phyloP scores from a whole-genome alignment of 805 yeast genomes.

The Wickerhamomyces bisporus region DNA sequence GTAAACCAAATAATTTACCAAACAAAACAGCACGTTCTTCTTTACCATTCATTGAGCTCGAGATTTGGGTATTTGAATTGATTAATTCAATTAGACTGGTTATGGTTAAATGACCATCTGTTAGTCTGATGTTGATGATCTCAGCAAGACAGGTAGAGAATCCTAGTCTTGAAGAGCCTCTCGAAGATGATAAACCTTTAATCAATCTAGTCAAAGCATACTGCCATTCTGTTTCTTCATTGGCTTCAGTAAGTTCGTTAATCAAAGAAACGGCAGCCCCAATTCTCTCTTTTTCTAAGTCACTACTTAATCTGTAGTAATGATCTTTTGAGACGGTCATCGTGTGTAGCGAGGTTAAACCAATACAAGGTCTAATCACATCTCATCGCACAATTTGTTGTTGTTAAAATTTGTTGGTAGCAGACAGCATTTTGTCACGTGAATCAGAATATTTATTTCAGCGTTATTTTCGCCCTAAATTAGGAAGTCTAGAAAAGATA shows the following conservation, averaged over 20 bases:
- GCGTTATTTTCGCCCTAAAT: neutral
- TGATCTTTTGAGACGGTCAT: constrained; percentile 65
- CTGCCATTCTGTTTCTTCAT: constrained; percentile 58
- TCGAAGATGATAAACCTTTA: constrained; percentile 74
- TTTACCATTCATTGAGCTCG: constrained; percentile 59
- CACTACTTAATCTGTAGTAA: constrained; percentile 74
- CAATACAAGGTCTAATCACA: no score
- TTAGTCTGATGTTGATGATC: constrained; percentile 34
- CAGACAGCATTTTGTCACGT: no score
- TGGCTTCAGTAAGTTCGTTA: constrained; percentile 45
- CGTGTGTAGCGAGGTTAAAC: neutral
- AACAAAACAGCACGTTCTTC: constrained; percentile 76
- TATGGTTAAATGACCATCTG: constrained; percentile 31
- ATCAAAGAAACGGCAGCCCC: constrained; percentile 64
- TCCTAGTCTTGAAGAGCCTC: constrained; percentile 83
- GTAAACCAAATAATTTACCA: constrained; percentile 83
- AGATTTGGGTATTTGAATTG: constrained; percentile 31
- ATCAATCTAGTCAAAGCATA: constrained; percentile 77
- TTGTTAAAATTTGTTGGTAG: neutral
- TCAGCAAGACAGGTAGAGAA: constrained; percentile 86
- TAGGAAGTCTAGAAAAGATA: constrained; percentile 13
- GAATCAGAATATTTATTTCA: no score
- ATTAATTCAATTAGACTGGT: constrained; percentile 32
- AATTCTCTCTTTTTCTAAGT: constrained; percentile 65
- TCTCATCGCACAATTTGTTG: neutral